Evolutionary conservation across 495 filamentous ascomycete genomes (phyloP).

Genomic region (Lasiosphaeriaceae sp.): DNA sequence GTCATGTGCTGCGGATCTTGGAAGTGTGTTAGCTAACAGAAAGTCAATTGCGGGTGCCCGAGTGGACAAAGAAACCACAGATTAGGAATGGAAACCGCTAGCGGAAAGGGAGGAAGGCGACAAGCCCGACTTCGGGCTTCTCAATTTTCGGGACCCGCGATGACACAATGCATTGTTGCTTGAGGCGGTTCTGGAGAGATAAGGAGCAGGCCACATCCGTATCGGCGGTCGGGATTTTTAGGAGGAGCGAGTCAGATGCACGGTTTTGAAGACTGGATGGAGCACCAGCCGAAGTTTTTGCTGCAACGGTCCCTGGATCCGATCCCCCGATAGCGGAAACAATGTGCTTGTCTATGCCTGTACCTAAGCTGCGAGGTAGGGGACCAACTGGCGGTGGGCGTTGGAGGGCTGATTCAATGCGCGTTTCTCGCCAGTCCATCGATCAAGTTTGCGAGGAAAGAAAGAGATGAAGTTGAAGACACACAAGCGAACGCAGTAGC

Average conservation of each 20-base stretch:
- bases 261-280: not conserved
- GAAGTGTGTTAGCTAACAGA: conserved; percentile 28
- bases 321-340: conserved; percentile 1
- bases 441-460: too few relatives aligned
- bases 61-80: conserved; percentile 20
- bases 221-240: conserved; percentile 1
- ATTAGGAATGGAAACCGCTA: conserved; percentile 9
- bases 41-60: conserved; percentile 25
- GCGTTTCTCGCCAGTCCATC: too few relatives aligned
- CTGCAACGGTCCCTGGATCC: not conserved
- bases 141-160: not conserved
- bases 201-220: not conserved
- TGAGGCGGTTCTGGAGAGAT: not conserved
- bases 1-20: conserved; percentile 24
- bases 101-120: not conserved
- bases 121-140: conserved; percentile 25
- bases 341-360: not conserved
- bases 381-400: too few relatives aligned
- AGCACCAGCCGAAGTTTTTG: not conserved
- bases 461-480: not conserved
- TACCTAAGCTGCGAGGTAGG: not conserved
- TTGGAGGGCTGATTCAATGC: too few relatives aligned
- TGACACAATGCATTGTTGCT: conserved; percentile 11
- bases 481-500: not conserved
- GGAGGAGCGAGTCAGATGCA: not conserved